These are phyloP conservation scores for Colletotrichum sp. DNA, from an alignment of 2,329 filamentous ascomycete genomes.

Conservation along the genomic window DNA sequence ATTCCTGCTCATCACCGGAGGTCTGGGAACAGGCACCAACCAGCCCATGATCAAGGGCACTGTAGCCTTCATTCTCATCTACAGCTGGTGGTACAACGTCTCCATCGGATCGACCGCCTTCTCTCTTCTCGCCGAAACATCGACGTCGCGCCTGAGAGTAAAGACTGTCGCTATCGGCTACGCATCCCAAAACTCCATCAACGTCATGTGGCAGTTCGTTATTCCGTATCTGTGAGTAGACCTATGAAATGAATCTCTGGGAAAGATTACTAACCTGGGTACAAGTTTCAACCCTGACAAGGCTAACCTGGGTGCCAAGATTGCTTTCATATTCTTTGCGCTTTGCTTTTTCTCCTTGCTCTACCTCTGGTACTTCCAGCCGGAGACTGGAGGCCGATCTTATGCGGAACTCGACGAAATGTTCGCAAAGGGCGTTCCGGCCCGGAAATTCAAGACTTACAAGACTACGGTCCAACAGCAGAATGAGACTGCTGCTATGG, in stretches of 20 bases:
- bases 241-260: not conserved
- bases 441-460: slow-evolving; percentile 29
- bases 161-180: slow-evolving; percentile 44
- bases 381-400: slow-evolving; percentile 31
- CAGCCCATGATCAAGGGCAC: slow-evolving; percentile 24
- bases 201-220: slow-evolving; percentile 20
- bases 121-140: slow-evolving; percentile 39
- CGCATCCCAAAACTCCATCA: slow-evolving; percentile 32
- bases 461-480: slow-evolving; percentile 15
- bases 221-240: slow-evolving; percentile 21
- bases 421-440: slow-evolving; percentile 27
- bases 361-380: slow-evolving; percentile 40
- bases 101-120: slow-evolving; percentile 46
- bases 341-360: slow-evolving; percentile 32
- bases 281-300: slow-evolving; percentile 23
- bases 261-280: not conserved
- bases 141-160: slow-evolving; percentile 40
- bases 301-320: slow-evolving; percentile 41
- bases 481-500: not conserved
- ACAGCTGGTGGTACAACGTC: slow-evolving; percentile 42
- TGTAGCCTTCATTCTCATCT: slow-evolving; percentile 41
- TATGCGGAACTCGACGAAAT: slow-evolving; percentile 31
- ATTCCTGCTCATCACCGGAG: slow-evolving; percentile 43
- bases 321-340: slow-evolving; percentile 43
- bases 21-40: slow-evolving; percentile 33